phyloP scores from a whole-genome alignment of 208 protist species.

The Endotrypanum monterogeii region DNA sequence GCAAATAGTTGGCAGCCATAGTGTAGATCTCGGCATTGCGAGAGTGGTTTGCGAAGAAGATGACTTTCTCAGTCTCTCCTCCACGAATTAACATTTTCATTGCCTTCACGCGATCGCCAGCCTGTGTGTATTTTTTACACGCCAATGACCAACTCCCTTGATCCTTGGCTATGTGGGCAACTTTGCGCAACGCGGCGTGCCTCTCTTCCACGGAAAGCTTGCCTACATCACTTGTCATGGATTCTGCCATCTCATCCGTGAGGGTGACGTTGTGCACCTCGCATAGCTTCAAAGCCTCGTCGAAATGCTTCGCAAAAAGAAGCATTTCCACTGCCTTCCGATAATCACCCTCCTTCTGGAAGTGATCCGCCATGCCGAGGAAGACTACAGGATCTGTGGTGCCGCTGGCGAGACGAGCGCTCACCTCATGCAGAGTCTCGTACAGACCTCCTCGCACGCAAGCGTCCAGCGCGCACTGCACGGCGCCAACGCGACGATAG shows the following conservation, averaged over 20 bases:
- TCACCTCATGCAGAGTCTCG: conserved; percentile 93
- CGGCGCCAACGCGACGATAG: conserved; percentile 94
- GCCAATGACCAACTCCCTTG: conserved; percentile 92
- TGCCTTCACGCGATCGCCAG: conserved; percentile 95
- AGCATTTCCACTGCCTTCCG: conserved; percentile 95
- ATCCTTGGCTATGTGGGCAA: conserved; percentile 87
- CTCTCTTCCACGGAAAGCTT: conserved; percentile 54
- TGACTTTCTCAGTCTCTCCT: conserved; percentile 96
- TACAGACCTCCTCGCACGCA: conserved; percentile 93
- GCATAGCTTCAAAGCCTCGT: conserved; percentile 87
- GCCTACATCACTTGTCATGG: conserved; percentile 76
- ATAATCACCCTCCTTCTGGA: conserved; percentile 83
- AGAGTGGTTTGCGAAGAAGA: conserved; percentile 97
- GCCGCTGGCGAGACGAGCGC: conserved; percentile 81
- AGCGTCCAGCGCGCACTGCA: conserved; percentile 89
- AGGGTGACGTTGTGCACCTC: conserved; percentile 78
- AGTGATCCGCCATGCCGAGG: conserved; percentile 91
- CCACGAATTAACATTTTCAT: conserved; percentile 97
- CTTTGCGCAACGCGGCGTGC: conserved; percentile 54
- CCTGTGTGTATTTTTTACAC: conserved; percentile 95
- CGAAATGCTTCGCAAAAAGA: conserved; percentile 86
- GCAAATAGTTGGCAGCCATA: conserved; percentile 96
- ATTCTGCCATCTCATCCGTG: conserved; percentile 93
- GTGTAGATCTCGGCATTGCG: conserved; percentile 95
- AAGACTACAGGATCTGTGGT: conserved; percentile 88